phyloP scores from a whole-genome alignment of 805 yeast genomes.

The Yarrowia sp. region DNA sequence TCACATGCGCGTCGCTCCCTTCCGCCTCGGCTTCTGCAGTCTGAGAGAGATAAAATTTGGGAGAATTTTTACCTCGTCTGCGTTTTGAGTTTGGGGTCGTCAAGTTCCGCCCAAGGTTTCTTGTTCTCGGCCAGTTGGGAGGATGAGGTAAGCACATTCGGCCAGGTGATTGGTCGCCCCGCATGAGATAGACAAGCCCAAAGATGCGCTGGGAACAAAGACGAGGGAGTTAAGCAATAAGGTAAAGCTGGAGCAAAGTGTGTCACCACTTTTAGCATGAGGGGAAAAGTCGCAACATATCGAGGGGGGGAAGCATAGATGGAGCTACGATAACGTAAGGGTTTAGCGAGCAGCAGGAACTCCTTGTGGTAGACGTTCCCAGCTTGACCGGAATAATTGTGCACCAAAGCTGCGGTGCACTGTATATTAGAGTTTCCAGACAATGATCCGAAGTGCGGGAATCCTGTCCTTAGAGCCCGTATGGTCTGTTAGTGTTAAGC shows the following conservation, averaged over 20 bases:
- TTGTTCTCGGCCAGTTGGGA: constrained; percentile 16
- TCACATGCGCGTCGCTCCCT: constrained; percentile 12
- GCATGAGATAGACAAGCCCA: constrained; percentile 13
- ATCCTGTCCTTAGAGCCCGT: not conserved
- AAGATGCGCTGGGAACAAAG: not conserved
- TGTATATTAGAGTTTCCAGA: not conserved
- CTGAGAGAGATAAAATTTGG: constrained; percentile 8
- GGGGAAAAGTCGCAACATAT: not conserved
- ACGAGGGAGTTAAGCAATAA: not conserved
- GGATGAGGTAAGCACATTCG: not conserved
- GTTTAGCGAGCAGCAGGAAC: not conserved
- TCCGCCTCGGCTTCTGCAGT: constrained; percentile 14
- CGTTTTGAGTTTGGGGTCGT: not conserved
- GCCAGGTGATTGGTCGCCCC: constrained; percentile 9
- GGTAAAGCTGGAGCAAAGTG: not conserved
- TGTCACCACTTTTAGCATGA: not conserved
- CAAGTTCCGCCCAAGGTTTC: not conserved
- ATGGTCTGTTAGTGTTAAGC: not conserved
- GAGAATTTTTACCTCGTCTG: not conserved
- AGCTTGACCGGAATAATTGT: not conserved
- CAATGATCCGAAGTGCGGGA: constrained; percentile 14
- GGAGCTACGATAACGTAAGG: constrained; percentile 6
- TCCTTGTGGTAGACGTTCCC: not conserved
- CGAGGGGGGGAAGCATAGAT: not conserved
- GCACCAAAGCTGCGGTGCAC: constrained; percentile 10